Conservation (phyloP, 768 basidiomycete species). For the Austroboletus eburneus region DNA sequence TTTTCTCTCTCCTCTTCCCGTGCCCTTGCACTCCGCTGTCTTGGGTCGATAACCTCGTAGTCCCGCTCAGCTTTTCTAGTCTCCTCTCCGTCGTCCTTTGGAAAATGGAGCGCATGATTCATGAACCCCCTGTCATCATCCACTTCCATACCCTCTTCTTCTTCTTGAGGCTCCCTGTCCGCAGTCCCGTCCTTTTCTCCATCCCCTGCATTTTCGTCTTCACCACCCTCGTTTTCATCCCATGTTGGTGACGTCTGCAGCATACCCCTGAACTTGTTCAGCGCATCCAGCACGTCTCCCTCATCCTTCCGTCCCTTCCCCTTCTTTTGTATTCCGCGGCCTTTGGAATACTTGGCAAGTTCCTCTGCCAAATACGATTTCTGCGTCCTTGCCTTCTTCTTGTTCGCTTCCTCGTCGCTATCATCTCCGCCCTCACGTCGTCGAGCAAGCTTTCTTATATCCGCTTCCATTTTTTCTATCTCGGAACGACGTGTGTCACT, state of each 20-base stretch:
- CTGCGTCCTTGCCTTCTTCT: constrained; percentile 51
- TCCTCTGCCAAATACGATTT: constrained; percentile 79
- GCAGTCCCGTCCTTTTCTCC: constrained; percentile 12
- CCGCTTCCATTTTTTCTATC: constrained; percentile 85
- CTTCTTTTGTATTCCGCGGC: constrained; percentile 53
- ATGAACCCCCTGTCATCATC: constrained; percentile 77
- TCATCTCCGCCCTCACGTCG: constrained; percentile 51
- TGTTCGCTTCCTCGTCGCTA: constrained; percentile 60
- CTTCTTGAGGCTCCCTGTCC: constrained; percentile 25
- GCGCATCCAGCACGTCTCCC: constrained; percentile 59
- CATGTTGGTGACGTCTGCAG: constrained; percentile 43
- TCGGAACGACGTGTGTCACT: constrained; percentile 68
- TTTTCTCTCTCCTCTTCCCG: constrained; percentile 74
- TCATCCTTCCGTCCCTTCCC: constrained; percentile 65
- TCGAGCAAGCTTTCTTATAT: constrained; percentile 74
- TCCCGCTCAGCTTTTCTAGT: constrained; percentile 73
- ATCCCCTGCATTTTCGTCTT: constrained; percentile 12
- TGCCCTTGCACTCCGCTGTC: constrained; percentile 66
- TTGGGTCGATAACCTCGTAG: constrained; percentile 86
- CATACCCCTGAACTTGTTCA: constrained; percentile 70
- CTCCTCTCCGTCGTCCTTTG: constrained; percentile 77
- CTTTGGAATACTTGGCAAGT: constrained; percentile 73
- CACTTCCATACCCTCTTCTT: constrained; percentile 63
- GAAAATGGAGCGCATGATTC: constrained; percentile 66
- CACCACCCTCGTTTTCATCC: constrained; percentile 20